phyloP scores from a whole-genome alignment of 75 land plant species.

The Picea glauca region DNA sequence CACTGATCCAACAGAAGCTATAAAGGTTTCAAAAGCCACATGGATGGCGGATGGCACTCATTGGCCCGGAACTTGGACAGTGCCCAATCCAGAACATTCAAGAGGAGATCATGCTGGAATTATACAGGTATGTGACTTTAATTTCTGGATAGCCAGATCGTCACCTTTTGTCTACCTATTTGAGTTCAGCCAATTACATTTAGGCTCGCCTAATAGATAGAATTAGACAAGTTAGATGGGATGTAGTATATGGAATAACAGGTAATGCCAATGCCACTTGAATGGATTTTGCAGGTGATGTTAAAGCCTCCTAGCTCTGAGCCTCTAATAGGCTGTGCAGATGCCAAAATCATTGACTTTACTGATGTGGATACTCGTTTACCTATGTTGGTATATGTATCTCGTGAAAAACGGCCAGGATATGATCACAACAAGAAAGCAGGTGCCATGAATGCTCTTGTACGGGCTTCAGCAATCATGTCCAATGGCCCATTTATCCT shows the following conservation, averaged over 20 bases:
- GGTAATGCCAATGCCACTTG: neutral
- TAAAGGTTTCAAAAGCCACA: slow-evolving; percentile 71
- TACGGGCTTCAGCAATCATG: slow-evolving; percentile 79
- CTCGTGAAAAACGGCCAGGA: slow-evolving; percentile 82
- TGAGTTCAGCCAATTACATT: neutral
- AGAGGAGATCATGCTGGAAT: slow-evolving; percentile 68
- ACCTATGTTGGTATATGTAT: slow-evolving; percentile 72
- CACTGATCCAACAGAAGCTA: slow-evolving; percentile 31
- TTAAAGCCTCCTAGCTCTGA: slow-evolving; percentile 64
- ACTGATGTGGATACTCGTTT: slow-evolving; percentile 63
- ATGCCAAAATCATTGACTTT: slow-evolving; percentile 36
- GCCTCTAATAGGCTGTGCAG: slow-evolving; percentile 44
- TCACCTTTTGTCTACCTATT: no score
- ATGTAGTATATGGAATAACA: neutral
- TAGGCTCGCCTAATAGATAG: neutral
- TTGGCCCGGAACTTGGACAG: slow-evolving; percentile 79
- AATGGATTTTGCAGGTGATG: slow-evolving; percentile 64
- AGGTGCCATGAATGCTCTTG: slow-evolving; percentile 83
- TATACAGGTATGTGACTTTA: slow-evolving; percentile 43
- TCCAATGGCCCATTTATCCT: slow-evolving; percentile 91
- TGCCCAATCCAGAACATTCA: slow-evolving; percentile 35
- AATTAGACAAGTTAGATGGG: neutral
- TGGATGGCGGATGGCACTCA: slow-evolving; percentile 91
- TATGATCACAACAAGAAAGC: slow-evolving; percentile 92
- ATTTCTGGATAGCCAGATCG: neutral